Evolutionary conservation across 202 grass and related monocot species (phyloP), one percentile per base, ranked within the genome.

Genomic region (Dendrocalamus latiflorus): DNA sequence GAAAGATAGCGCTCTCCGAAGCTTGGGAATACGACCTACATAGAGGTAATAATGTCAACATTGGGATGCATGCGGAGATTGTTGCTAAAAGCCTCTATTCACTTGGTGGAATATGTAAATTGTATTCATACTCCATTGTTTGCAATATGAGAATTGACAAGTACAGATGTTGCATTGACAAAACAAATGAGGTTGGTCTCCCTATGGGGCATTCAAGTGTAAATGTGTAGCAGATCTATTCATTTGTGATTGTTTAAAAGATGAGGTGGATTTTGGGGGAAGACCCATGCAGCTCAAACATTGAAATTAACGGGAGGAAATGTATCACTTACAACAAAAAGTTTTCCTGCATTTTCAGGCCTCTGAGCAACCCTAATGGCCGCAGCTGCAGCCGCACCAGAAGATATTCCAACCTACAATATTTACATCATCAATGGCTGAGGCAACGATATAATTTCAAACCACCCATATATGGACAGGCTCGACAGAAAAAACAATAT

Each of bases 1-100:
- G 94, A 97, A 63, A 97, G 94, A 62, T 97, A 97, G 30, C 92
- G 91, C 81, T 97, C 94, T 18, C 94, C 94, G 20, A 93, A 97
- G 78, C 94, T 97, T 14, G 94, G 94, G 84, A 97, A 94, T 14
- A 97, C 75, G 41, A 91, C 94, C 94, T 97, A 37, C 45, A 57
- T 8, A 3, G 16, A 48, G 51, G 72, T 48, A 62, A 34, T 0
- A 21, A 86, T 83, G 18, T 72, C 45, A 66, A 17, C 17, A 80
- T 12, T 20, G 22, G 22, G 60, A 71, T 76, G 65, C 4, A n/a
- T 15, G 13, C 6, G 28, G 48, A 74, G 54, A 68, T 12, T 22
- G 5, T 9, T 90, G 20, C 44, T 65, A 24, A 56, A 65, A 65
- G 16, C 10, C 60, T 50, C 3, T 67, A 6, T 81, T 58, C 41